Base-by-base conservation (phyloP, 306 rosid genomes). In the Betula pendula region DNA sequence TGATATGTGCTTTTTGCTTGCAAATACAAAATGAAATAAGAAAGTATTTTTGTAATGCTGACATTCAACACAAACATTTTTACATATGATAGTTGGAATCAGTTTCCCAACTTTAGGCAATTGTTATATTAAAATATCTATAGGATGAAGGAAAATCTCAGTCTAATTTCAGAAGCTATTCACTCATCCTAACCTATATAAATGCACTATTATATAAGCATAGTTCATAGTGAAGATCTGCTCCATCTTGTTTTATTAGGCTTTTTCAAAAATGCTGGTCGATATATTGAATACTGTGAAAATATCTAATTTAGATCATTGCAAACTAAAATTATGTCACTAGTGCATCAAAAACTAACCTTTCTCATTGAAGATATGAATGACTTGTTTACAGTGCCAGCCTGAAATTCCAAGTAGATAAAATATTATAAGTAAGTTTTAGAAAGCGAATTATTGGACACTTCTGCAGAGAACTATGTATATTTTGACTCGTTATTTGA, bases 341-440 rank as follows among this genome's bases (percentile, higher is more conserved):
- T 4, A 38, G 42, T 38, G 42, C 42, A 38, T 38, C 8, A 38
- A 38, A 38, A 38, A 38, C 42, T 72, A 78, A 94, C 98, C 98
- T 92, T 90, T 88, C 83, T 94, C 98, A 94, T 90, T 0, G 91
- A 89, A 56, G 93, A 86, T 86, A 92, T 76, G 80, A 94, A 92
- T 12, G 86, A 73, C 80, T 74, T 72, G 88, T 94, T 81, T 65
- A 92, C 81, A 12, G 87, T 66, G 74, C 95, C 93, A 53, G 75
- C 93, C 97, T 94, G 97, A 75, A 84, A 86, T 69, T 33, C 55
- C 79, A 52, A 43, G 22, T 29, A 80, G 19, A 77, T 62, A 35
- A 33, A 51, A 79, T 67, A 15, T 42, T 67, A 15, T 42, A 45
- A 73, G 72, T 25, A 68, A n/a, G 16, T 33, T 68, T 76, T 24